Evolutionary conservation across 2,329 filamentous ascomycete genomes (phyloP), one percentile per base, ranked within the genome.

Genomic region (Thielaviopsis ethacetica): DNA sequence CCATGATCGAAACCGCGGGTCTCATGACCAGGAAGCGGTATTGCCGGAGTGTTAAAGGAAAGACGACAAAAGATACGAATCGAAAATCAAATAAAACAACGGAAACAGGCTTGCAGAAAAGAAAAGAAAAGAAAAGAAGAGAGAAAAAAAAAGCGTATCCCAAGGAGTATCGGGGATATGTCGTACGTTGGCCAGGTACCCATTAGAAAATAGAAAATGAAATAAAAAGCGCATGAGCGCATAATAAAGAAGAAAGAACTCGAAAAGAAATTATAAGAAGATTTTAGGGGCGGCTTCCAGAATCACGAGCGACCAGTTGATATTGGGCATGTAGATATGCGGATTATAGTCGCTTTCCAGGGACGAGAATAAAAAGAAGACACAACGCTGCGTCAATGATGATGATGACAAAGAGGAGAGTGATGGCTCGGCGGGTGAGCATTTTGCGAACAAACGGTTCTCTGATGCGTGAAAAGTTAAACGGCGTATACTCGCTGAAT

Each of bases 401-500:
- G 27, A 84, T 69, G 30, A 91, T 91, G 62, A 93, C 79, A 9
- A 81, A 75, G 15, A 96, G 73, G 15, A 93, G 88, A 73, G 93
- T 90, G 51, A 88, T 68, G 0, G 93, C 85, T 61, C 93, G 85
- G 69, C 91, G 91, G 64, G 82, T 83, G 59, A 98, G 79, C 21
- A 97, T 82, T 67, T 83, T 87, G 63, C 88, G 85, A 59, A 98
- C 86, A 68, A 93, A 98, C 0, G 90, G 88, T 71, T 98, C 93
- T 59, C 87, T 83, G 63, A 97, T 88, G 49, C 82, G 81, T 24
- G 87, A 86, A 75, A 94, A 96, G 71, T 84, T 87, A 77, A 96
- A 91, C 56, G 95, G 90, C 0, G 91, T 96, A 73, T 97, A 96
- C 74, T 98, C 94, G 74, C 91, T 96, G 70, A 84, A 85, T 41